phyloP scores from a whole-genome alignment of 2,329 filamentous ascomycete genomes.

The Colletotrichum tabaci region DNA sequence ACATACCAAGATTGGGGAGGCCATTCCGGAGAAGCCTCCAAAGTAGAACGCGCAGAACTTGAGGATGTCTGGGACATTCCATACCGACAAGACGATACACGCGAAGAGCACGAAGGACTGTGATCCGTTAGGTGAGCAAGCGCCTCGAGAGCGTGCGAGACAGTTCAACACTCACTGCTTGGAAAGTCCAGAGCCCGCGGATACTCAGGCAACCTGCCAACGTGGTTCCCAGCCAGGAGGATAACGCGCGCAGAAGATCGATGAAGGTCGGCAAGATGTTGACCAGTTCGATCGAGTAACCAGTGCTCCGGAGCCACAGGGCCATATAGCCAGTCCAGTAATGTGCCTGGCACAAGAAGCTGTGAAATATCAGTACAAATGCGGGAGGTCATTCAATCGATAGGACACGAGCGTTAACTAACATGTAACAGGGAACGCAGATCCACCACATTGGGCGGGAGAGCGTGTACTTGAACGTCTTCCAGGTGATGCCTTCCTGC shows the following conservation, averaged over 20 bases:
- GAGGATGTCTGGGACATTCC: slow-evolving; percentile 49
- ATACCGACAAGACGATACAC: slow-evolving; percentile 48
- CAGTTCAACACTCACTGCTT: slow-evolving; percentile 22
- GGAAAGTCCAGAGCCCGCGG: slow-evolving; percentile 49
- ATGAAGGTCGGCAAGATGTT: slow-evolving; percentile 47
- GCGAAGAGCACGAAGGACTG: slow-evolving; percentile 47
- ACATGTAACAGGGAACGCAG: slow-evolving; percentile 45
- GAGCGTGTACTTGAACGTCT: slow-evolving; percentile 45
- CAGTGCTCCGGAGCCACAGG: slow-evolving; percentile 38
- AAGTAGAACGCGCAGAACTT: slow-evolving; percentile 52
- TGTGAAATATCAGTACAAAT: slow-evolving; percentile 8
- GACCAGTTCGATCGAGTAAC: slow-evolving; percentile 39
- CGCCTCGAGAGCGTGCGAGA: rapidly evolving
- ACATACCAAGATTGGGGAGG: slow-evolving; percentile 47
- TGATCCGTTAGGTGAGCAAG: background rate
- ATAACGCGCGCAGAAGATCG: slow-evolving; percentile 46
- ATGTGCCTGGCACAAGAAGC: slow-evolving; percentile 44
- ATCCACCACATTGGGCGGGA: slow-evolving; percentile 46
- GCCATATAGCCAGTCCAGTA: slow-evolving; percentile 46
- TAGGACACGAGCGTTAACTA: background rate
- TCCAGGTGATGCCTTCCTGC: slow-evolving; percentile 45
- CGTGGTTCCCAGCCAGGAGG: slow-evolving; percentile 50
- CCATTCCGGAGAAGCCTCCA: slow-evolving; percentile 50
- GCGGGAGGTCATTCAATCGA: rapidly evolving
- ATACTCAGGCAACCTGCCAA: slow-evolving; percentile 48